Percentiles rank a stretch among this genome's conserved stretches.
Conservation (phyloP, 371 early-diverging fungal species). For the Basidiobolus meristosporus region DNA sequence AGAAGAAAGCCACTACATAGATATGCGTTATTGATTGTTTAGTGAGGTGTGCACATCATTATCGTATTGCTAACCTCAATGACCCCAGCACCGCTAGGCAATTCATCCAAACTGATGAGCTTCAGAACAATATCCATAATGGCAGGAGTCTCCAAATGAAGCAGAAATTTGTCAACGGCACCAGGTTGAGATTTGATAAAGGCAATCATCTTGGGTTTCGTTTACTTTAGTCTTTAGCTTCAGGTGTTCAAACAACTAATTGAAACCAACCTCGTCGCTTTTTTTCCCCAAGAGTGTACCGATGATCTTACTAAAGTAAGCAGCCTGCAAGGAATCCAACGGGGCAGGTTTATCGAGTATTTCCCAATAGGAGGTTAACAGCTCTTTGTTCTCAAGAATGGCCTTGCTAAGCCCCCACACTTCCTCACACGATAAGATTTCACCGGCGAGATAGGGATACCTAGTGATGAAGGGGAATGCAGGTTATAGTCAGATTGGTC, state of each 20-base stretch:
- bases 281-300: slow-evolving; percentile 65
- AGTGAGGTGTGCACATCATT: neutral
- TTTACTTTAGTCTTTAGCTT: slow-evolving; percentile 7
- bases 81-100: slow-evolving; percentile 60
- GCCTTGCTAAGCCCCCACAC: slow-evolving; percentile 66
- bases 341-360: slow-evolving; percentile 55
- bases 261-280: slow-evolving; percentile 35
- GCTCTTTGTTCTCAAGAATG: slow-evolving; percentile 29
- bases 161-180: slow-evolving; percentile 24
- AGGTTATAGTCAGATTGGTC: too few relatives aligned
- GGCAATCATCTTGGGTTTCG: slow-evolving; percentile 33
- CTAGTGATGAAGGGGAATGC: slow-evolving; percentile 17
- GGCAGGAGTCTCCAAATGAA: slow-evolving; percentile 65
- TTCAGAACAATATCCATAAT: slow-evolving; percentile 83
- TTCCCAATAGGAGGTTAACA: slow-evolving; percentile 65
- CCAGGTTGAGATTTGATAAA: slow-evolving; percentile 43
- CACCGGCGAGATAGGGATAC: slow-evolving; percentile 68
- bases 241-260: neutral
- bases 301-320: slow-evolving; percentile 77
- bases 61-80: slow-evolving; percentile 26
- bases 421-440: slow-evolving; percentile 65
- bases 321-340: slow-evolving; percentile 57
- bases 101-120: slow-evolving; percentile 75
- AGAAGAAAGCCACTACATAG: slow-evolving; percentile 58
- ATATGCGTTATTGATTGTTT: neutral